Percentiles rank a stretch among this genome's conserved stretches.
Conservation (phyloP, 2,329 filamentous ascomycete species). For the Cryphonectria parasitica region DNA sequence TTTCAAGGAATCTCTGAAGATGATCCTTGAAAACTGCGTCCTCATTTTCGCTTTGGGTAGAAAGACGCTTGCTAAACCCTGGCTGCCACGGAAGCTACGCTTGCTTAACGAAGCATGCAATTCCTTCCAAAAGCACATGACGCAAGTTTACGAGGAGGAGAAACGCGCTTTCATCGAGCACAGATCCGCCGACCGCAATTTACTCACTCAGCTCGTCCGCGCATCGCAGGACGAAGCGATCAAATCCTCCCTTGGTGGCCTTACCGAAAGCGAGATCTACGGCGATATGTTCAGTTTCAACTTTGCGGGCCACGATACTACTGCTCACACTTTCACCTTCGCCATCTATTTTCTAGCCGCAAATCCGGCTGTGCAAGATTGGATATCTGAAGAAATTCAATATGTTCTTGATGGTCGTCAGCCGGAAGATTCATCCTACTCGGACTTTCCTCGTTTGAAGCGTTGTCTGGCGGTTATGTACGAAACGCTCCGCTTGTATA, state of each 20-base stretch:
- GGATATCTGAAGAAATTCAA: constrained; percentile 14
- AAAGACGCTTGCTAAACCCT: background rate
- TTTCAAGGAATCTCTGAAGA: constrained; percentile 15
- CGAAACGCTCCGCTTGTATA: constrained; percentile 17
- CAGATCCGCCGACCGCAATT: background rate
- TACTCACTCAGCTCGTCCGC: constrained; percentile 12
- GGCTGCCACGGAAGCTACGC: constrained; percentile 34
- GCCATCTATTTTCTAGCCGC: constrained; percentile 11
- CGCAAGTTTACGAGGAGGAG: constrained; percentile 37
- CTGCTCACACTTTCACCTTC: constrained; percentile 1
- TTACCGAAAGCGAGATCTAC: constrained; percentile 49
- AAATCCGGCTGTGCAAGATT: constrained; percentile 9
- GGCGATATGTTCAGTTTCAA: constrained; percentile 35
- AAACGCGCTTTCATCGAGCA: constrained; percentile 26
- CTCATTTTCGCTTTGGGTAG: constrained; percentile 35
- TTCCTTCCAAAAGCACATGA: constrained; percentile 38
- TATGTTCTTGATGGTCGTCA: background rate
- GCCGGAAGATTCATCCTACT: background rate
- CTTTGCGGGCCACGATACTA: constrained; percentile 18
- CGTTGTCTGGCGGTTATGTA: background rate
- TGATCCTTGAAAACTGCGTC: constrained; percentile 36
- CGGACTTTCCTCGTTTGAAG: background rate
- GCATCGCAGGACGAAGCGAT: constrained; percentile 7
- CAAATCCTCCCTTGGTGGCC: constrained; percentile 23
- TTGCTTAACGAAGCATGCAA: constrained; percentile 32